Conservation (phyloP, 345 rosid species). For the Gossypium mustelinum region DNA sequence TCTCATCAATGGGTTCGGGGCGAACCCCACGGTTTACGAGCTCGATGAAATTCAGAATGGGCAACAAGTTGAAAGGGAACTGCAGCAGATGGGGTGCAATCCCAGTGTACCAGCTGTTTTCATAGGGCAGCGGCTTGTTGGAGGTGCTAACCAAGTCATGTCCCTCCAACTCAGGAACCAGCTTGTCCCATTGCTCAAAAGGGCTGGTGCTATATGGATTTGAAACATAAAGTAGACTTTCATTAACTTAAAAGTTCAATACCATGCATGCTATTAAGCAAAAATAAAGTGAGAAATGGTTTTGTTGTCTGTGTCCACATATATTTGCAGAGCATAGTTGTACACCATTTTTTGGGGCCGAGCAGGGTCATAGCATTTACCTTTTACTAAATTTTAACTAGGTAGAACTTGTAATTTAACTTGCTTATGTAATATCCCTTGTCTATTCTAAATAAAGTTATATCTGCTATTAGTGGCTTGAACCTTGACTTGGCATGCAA, state of each 20-base stretch:
- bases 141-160: conserved; percentile 74
- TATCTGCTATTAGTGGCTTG: neutral
- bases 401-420: neutral
- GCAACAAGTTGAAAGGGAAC: conserved; percentile 47
- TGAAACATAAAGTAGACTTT: conserved; percentile 22
- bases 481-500: neutral
- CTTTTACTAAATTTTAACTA: neutral
- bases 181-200: conserved; percentile 54
- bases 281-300: neutral
- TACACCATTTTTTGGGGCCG: conserved; percentile 12
- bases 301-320: neutral
- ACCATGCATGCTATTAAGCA: neutral
- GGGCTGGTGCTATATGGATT: conserved; percentile 85
- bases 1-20: conserved; percentile 68
- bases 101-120: conserved; percentile 75
- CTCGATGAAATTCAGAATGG: conserved; percentile 57
- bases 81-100: conserved; percentile 53
- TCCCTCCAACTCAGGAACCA: conserved; percentile 63
- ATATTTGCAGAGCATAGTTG: neutral
- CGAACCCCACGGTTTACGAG: conserved; percentile 67
- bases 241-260: neutral
- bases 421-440: conserved; percentile 7
- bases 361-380: neutral
- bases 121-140: conserved; percentile 67
- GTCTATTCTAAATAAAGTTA: neutral